phyloP scores from a whole-genome alignment of 768 basidiomycete genomes.

The Trametes punicea region DNA sequence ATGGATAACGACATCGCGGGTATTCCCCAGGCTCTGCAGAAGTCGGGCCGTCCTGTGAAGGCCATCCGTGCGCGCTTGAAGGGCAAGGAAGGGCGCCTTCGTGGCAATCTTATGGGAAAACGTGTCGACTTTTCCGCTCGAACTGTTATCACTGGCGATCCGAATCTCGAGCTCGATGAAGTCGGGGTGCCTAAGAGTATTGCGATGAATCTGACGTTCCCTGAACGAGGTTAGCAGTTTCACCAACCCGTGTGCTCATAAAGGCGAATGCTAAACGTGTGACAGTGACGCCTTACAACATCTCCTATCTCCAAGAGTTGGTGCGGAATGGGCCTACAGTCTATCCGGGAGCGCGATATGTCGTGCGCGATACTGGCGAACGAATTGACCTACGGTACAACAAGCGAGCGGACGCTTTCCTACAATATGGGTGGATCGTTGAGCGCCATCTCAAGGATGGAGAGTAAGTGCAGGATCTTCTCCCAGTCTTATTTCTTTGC shows the following conservation, averaged over 20 bases:
- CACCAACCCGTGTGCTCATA: neutral
- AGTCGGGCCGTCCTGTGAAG: conserved; percentile 96
- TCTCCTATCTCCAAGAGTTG: conserved; percentile 87
- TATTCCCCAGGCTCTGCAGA: conserved; percentile 94
- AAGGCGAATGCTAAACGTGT: neutral
- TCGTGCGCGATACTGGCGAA: conserved; percentile 95
- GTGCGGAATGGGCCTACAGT: conserved; percentile 92
- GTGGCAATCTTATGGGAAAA: conserved; percentile 99
- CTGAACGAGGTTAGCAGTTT: conserved; percentile 75
- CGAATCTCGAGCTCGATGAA: conserved; percentile 92
- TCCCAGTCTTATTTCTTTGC: neutral
- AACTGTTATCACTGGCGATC: conserved; percentile 98
- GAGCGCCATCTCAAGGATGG: conserved; percentile 97
- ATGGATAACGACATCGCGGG: conserved; percentile 99
- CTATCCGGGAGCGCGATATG: conserved; percentile 96
- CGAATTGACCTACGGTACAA: conserved; percentile 96
- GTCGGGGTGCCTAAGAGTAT: conserved; percentile 95
- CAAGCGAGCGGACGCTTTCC: conserved; percentile 89
- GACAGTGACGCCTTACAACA: conserved; percentile 95
- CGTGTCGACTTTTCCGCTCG: conserved; percentile 99
- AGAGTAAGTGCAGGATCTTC: conserved; percentile 86
- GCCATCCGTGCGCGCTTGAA: conserved; percentile 97
- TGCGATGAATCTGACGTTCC: conserved; percentile 97
- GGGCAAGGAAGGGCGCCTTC: conserved; percentile 96
- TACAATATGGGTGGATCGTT: conserved; percentile 98